Evolutionary conservation across 2,329 filamentous ascomycete genomes (phyloP).

Genomic region (Fusarium sp.): DNA sequence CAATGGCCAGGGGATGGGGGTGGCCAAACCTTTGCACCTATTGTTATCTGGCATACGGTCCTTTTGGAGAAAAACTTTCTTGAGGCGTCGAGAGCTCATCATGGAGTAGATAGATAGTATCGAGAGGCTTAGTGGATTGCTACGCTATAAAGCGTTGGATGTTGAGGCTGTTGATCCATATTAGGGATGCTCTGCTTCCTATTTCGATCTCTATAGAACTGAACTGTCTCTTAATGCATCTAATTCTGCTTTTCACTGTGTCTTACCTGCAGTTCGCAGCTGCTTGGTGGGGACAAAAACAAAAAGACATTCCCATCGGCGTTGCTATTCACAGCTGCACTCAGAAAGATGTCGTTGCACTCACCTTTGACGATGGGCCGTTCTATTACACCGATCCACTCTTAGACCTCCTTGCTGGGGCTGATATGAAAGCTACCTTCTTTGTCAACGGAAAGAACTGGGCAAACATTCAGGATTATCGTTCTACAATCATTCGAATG

Average conservation of each 20-base stretch:
- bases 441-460: slow-evolving; percentile 44
- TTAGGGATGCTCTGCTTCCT: background rate
- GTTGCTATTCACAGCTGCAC: slow-evolving; percentile 40
- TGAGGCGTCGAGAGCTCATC: background rate
- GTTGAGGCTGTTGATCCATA: background rate
- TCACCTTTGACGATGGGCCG: slow-evolving; percentile 57
- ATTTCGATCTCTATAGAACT: background rate
- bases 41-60: background rate
- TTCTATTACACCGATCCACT: slow-evolving; percentile 50
- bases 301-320: slow-evolving; percentile 21
- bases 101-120: background rate
- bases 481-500: slow-evolving; percentile 52
- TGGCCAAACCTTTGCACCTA: background rate
- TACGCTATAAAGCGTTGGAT: background rate
- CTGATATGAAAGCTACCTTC: slow-evolving; percentile 46
- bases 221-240: background rate
- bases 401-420: slow-evolving; percentile 45
- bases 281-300: background rate
- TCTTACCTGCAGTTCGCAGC: slow-evolving; percentile 1
- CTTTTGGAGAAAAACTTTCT: background rate
- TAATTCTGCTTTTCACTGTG: background rate
- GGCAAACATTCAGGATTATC: slow-evolving; percentile 38
- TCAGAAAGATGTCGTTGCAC: slow-evolving; percentile 44
- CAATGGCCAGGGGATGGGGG: background rate
- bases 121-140: too few relatives aligned